These are phyloP conservation scores for Trypanosoma cruzi DNA, from an alignment of 208 protist species.

Conservation along the genomic window DNA sequence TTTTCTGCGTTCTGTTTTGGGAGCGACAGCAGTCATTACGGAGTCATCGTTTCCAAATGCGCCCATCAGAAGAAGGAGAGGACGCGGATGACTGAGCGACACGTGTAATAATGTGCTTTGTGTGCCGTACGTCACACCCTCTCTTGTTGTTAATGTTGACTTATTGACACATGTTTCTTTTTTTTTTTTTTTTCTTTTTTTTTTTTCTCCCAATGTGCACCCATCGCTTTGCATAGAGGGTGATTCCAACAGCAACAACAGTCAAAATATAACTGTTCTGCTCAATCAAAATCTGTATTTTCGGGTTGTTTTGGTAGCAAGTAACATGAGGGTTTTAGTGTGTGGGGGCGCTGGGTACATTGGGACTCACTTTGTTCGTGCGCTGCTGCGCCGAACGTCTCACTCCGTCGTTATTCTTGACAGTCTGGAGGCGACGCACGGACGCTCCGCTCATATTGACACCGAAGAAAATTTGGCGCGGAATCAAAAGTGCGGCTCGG, in stretches of 20 bases:
- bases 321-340: conserved; percentile 88
- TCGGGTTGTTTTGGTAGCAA: background rate
- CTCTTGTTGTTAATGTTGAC: too few species aligned
- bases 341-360: conserved; percentile 98
- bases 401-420: conserved; percentile 96
- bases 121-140: background rate
- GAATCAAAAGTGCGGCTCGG: conserved; percentile 13
- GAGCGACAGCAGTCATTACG: background rate
- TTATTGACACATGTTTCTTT: background rate
- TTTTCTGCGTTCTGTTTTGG: too few species aligned
- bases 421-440: conserved; percentile 84
- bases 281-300: background rate
- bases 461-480: conserved; percentile 45
- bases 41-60: background rate
- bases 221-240: background rate
- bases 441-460: conserved; percentile 52
- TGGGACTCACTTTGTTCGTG: conserved; percentile 95
- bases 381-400: conserved; percentile 77
- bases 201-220: conserved; percentile 2
- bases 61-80: background rate
- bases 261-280: background rate
- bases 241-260: background rate
- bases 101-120: background rate
- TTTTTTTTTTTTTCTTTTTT: conserved; percentile 17
- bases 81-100: background rate